phyloP scores from a whole-genome alignment of 1,139 yeast species.

The Entelexis paramagnoliae region DNA sequence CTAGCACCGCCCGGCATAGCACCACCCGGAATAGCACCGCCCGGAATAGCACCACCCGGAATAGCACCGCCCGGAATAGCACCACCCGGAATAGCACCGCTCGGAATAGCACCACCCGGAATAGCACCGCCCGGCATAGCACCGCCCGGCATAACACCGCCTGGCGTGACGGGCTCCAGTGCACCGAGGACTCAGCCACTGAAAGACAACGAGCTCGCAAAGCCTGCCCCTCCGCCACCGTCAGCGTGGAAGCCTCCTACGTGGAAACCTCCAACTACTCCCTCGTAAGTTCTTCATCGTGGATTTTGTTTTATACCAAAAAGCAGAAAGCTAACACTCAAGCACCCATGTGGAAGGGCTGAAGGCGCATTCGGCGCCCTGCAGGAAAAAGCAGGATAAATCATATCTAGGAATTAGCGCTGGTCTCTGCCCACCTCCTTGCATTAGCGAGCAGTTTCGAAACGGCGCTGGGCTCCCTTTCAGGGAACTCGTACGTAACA shows the following conservation, averaged over 20 bases:
- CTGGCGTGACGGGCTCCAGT: not conserved
- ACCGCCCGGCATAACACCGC: conserved; percentile 19
- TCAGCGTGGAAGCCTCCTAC: conserved; percentile 3
- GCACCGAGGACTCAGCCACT: no score
- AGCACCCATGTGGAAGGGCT: not conserved
- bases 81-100: conserved; percentile 13
- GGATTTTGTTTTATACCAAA: not conserved
- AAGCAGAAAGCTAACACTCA: not conserved
- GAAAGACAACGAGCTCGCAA: not conserved
- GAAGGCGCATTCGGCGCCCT: not conserved
- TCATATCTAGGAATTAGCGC: not conserved
- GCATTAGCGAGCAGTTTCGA: conserved; percentile 19
- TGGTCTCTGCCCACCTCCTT: conserved; percentile 14
- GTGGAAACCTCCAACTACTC: not conserved
- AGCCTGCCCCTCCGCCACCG: not conserved
- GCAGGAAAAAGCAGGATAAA: not conserved
- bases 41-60: not conserved
- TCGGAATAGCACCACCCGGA: conserved; percentile 17
- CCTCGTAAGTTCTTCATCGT: not conserved
- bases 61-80: conserved; percentile 4
- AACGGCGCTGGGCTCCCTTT: conserved; percentile 2
- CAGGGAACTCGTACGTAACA: conserved; percentile 59
- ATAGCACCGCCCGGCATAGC: conserved; percentile 5
- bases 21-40: not conserved
- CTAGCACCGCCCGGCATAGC: no score